Base-by-base conservation (phyloP, 805 yeast genomes). In the Pichia cabralensis region DNA sequence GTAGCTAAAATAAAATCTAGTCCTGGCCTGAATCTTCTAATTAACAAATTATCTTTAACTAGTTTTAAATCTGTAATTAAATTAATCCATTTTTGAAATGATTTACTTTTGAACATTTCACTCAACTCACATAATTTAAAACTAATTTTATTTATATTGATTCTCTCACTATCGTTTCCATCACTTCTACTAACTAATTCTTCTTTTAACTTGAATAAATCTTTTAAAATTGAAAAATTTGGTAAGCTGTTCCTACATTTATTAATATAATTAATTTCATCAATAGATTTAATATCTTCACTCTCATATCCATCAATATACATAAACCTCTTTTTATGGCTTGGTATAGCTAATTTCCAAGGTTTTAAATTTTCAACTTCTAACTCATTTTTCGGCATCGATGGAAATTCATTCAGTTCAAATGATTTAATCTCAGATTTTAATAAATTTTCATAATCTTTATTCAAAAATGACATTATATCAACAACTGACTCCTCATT, bases 11-110 rank as follows among this genome's bases (percentile, higher is more conserved):
- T 88, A 57, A 83, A 92, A 55, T 92, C 99, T 20, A 74, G 77
- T 3, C 97, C 98, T 1, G 96, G 98, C 48, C 98, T 73, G 61
- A 92, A 92, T 43, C 96, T 66, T 49, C 99, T 70, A 7, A 83
- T 70, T 18, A 88, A 52, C 2, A 81, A 61, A 45, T 80, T 83
- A 43, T 80, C 82, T 31, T 77, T 69, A 3, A 74, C 60, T 8
- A 80, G 74, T 3, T 69, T 56, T 35, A 85, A 50, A 12, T 75
- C 69, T 0, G 96, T 80, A 3, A 88, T 53, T 3, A 60, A 38
- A 15, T 63, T 59, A 30, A 92, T 53, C 80, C 92, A 88, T 52
- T 78, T 76, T 30, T 69, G 67, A 57, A 82, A 88, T 11, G 75
- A 64, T 2, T 60, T 45, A 12, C 84, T 72, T 45, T 69, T 68